Percentiles rank a stretch among this genome's conserved stretches.
phyloP scores from a whole-genome alignment of 371 early-diverging fungal species.

The Homolaphlyctis polyrhiza region DNA sequence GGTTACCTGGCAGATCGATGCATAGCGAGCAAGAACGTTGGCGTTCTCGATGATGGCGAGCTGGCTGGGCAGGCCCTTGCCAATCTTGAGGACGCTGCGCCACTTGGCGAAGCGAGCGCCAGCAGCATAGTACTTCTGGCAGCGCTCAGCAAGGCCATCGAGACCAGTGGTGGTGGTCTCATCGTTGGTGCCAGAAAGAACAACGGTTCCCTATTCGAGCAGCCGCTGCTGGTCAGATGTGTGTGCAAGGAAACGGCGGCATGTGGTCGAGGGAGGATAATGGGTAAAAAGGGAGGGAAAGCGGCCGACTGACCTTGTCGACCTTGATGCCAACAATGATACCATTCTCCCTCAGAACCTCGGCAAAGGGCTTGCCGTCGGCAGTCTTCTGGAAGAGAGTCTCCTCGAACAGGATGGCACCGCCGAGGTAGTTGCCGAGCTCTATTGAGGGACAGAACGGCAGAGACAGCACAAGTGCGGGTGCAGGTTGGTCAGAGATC shows the following conservation, averaged over 20 bases:
- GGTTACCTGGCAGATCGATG: slow-evolving; percentile 52
- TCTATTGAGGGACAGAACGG: slow-evolving; percentile 17
- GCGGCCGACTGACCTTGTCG: slow-evolving; percentile 46
- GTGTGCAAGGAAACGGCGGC: neutral
- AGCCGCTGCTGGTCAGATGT: no score
- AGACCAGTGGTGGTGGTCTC: slow-evolving; percentile 63
- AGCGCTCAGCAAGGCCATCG: slow-evolving; percentile 54
- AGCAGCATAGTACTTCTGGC: slow-evolving; percentile 39
- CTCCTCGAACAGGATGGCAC: slow-evolving; percentile 65
- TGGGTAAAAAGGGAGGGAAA: neutral
- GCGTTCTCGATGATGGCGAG: slow-evolving; percentile 58
- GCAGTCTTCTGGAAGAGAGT: slow-evolving; percentile 50
- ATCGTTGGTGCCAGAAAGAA: slow-evolving; percentile 43
- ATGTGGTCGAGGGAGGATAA: neutral
- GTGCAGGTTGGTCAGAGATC: no score
- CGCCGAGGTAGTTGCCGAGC: slow-evolving; percentile 50
- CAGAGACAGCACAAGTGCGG: no score
- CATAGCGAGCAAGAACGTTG: slow-evolving; percentile 60
- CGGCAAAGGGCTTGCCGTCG: slow-evolving; percentile 45
- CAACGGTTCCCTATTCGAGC: slow-evolving; percentile 26
- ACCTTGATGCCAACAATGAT: slow-evolving; percentile 63
- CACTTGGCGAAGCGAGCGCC: slow-evolving; percentile 68
- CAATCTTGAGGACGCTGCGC: slow-evolving; percentile 58
- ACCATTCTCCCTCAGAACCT: slow-evolving; percentile 41
- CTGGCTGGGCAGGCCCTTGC: slow-evolving; percentile 34